These are phyloP conservation scores for Volvox reticuliferus DNA, from an alignment of 139 green algal genomes.

Conservation along the genomic window DNA sequence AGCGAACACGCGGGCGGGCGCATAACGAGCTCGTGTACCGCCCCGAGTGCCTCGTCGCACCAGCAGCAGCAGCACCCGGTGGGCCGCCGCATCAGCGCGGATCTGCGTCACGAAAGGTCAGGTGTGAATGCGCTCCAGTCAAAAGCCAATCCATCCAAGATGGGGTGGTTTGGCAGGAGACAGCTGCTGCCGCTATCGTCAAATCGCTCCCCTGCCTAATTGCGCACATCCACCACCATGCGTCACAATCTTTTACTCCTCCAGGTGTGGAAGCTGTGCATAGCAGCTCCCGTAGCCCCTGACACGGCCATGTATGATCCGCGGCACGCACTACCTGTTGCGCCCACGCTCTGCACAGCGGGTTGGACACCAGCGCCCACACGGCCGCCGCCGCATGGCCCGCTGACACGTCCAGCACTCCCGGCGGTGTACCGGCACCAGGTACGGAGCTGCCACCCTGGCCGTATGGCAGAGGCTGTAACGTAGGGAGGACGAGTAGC, in stretches of 20 bases:
- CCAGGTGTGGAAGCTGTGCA: no score
- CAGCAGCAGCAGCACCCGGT: slow-evolving; percentile 48
- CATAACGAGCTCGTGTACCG: slow-evolving; percentile 53
- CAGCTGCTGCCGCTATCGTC: no score
- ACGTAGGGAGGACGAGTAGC: slow-evolving; percentile 46
- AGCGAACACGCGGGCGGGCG: slow-evolving; percentile 25
- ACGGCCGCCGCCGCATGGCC: slow-evolving; percentile 49
- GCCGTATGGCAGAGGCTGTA: slow-evolving; percentile 19
- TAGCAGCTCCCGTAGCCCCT: no score
- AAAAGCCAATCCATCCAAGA: no score
- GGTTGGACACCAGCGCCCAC: slow-evolving; percentile 54
- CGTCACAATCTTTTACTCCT: no score
- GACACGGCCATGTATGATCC: no score
- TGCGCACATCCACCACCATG: no score
- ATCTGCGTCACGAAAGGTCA: background rate
- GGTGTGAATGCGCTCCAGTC: no score
- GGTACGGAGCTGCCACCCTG: background rate
- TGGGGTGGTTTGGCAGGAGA: no score
- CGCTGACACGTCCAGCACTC: slow-evolving; percentile 34
- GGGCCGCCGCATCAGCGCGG: slow-evolving; percentile 9
- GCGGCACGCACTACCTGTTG: slow-evolving; percentile 12
- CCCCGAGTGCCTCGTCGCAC: slow-evolving; percentile 34
- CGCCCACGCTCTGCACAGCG: slow-evolving; percentile 41
- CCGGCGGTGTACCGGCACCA: slow-evolving; percentile 3
- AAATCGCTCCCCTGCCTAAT: no score